These are phyloP conservation scores for Prunus padus DNA, from an alignment of 306 rosid genomes.

Conservation along the genomic window DNA sequence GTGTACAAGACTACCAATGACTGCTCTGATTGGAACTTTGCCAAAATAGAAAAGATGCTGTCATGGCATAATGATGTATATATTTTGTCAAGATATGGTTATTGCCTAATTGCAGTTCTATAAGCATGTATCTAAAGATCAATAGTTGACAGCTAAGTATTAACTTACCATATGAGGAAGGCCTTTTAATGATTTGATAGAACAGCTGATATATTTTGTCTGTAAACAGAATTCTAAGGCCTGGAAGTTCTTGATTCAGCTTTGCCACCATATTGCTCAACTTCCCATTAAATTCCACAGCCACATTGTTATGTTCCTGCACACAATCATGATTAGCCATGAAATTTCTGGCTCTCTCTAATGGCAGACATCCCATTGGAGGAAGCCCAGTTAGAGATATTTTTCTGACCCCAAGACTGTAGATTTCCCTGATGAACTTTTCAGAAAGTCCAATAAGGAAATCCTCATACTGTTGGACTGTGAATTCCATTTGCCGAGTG, in stretches of 20 bases:
- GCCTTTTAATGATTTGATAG: constrained; percentile 30
- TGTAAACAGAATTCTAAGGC: constrained; percentile 21
- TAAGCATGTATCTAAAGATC: background rate
- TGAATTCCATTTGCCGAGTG: constrained; percentile 39
- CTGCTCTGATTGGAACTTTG: background rate
- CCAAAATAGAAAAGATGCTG: background rate
- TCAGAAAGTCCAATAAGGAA: constrained; percentile 46
- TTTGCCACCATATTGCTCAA: constrained; percentile 24
- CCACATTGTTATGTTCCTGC: constrained; percentile 39
- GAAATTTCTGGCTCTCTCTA: constrained; percentile 60
- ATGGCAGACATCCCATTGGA: constrained; percentile 86
- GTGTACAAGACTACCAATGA: background rate
- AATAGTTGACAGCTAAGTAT: background rate
- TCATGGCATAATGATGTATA: background rate
- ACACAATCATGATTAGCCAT: constrained; percentile 25
- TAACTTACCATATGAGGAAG: constrained; percentile 41
- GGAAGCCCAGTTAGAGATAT: constrained; percentile 62
- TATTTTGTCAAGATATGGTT: background rate
- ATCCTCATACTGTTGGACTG: constrained; percentile 43
- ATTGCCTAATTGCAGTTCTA: background rate
- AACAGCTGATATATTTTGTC: constrained; percentile 17
- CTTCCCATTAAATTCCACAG: constrained; percentile 42
- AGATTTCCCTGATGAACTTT: constrained; percentile 45
- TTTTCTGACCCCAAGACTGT: constrained; percentile 57
- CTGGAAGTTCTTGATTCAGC: constrained; percentile 40